phyloP scores from a whole-genome alignment of 2,329 filamentous ascomycete species.

The Ophiocordyceps sinensis region DNA sequence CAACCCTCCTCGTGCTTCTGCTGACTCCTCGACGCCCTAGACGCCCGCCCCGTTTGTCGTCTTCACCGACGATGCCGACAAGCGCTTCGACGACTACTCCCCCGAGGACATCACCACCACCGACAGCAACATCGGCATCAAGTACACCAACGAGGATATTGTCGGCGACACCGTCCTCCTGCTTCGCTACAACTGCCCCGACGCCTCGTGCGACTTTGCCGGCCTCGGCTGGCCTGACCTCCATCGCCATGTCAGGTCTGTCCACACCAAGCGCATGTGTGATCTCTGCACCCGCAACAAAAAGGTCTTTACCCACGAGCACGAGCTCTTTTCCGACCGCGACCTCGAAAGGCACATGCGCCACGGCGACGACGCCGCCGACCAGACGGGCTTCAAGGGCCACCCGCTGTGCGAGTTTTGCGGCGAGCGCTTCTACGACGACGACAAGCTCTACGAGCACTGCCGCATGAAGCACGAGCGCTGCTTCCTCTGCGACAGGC shows the following conservation, averaged over 20 bases:
- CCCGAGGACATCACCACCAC: constrained; percentile 58
- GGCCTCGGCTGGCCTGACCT: constrained; percentile 50
- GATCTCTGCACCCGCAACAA: constrained; percentile 87
- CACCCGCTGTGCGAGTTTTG: constrained; percentile 94
- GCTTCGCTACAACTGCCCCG: constrained; percentile 89
- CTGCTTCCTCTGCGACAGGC: constrained; percentile 83
- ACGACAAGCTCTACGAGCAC: constrained; percentile 87
- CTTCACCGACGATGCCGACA: constrained; percentile 74
- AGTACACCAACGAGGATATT: constrained; percentile 78
- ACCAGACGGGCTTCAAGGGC: constrained; percentile 92
- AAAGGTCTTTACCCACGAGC: constrained; percentile 96
- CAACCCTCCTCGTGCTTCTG: background rate
- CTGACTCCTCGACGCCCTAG: constrained; percentile 15
- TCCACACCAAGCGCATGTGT: constrained; percentile 80
- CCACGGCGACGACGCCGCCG: constrained; percentile 74
- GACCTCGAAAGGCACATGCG: constrained; percentile 81
- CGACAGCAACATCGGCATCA: constrained; percentile 80
- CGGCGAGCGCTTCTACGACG: constrained; percentile 81
- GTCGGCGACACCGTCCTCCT: constrained; percentile 81
- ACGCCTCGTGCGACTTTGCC: constrained; percentile 63
- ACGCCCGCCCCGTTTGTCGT: constrained; percentile 69
- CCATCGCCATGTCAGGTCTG: constrained; percentile 63
- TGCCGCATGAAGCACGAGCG: constrained; percentile 89
- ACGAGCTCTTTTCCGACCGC: constrained; percentile 72
- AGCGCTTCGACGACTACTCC: constrained; percentile 74